Evolutionary conservation across 371 early-diverging fungal species (phyloP).

Genomic region (Syncephalastrum monosporum): DNA sequence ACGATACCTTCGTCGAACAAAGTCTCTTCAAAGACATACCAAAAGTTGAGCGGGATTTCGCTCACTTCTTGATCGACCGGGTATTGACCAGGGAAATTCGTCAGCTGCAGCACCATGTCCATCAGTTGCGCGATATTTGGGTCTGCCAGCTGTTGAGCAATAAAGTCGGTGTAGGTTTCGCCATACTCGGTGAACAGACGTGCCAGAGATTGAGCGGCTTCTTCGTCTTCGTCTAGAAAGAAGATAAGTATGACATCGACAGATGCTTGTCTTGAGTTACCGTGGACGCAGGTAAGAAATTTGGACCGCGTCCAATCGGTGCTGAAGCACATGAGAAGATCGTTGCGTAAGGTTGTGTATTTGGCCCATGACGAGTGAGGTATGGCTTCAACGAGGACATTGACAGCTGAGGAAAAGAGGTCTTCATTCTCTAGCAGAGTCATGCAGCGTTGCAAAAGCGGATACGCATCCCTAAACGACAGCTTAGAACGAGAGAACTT

Average conservation of each 20-base stretch:
- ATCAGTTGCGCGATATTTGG: conserved; percentile 49
- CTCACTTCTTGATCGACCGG: conserved; percentile 72
- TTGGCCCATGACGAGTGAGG: conserved; percentile 33
- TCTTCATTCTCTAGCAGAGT: conserved; percentile 39
- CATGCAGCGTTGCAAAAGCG: conserved; percentile 43
- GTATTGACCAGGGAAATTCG: conserved; percentile 69
- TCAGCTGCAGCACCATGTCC: conserved; percentile 68
- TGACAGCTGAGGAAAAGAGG: conserved; percentile 50
- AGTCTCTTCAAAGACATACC: conserved; percentile 73
- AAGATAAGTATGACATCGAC: neutral
- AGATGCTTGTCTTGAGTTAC: conserved; percentile 17
- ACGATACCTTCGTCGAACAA: conserved; percentile 45
- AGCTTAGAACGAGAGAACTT: neutral
- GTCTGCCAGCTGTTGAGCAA: conserved; percentile 46
- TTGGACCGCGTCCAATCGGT: conserved; percentile 50
- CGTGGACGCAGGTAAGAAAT: conserved; percentile 42
- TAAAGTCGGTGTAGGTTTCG: conserved; percentile 66
- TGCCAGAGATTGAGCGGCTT: conserved; percentile 54
- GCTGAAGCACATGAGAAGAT: conserved; percentile 54
- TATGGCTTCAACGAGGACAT: conserved; percentile 58
- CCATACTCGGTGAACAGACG: conserved; percentile 67
- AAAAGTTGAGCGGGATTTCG: conserved; percentile 71
- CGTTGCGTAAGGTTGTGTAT: conserved; percentile 47
- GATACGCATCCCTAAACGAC: conserved; percentile 31
- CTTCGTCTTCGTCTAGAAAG: conserved; percentile 55